These are phyloP conservation scores for Neurospora cerealis DNA, from an alignment of 495 filamentous ascomycete genomes.

Conservation along the genomic window DNA sequence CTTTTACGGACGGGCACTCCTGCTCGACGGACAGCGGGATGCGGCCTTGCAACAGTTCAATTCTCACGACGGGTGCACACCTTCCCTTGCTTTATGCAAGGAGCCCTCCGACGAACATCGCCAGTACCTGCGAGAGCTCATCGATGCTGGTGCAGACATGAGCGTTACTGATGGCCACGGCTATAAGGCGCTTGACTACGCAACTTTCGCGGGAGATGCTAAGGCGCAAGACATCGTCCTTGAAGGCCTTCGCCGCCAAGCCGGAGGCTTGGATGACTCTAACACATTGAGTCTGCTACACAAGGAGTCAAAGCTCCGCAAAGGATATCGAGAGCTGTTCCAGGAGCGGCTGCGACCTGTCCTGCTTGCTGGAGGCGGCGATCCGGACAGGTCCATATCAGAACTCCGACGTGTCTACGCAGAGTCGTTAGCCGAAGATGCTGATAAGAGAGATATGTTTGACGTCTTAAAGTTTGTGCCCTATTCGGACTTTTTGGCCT, in stretches of 20 bases:
- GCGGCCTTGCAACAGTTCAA: background rate
- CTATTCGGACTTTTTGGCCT: slow-evolving; percentile 9
- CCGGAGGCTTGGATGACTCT: background rate
- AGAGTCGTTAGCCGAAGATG: slow-evolving; percentile 2
- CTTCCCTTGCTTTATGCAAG: slow-evolving; percentile 24
- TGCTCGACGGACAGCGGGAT: background rate
- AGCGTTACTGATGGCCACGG: slow-evolving; percentile 17
- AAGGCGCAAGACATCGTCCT: slow-evolving; percentile 10
- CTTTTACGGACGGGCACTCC: slow-evolving; percentile 7
- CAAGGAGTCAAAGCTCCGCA: slow-evolving; percentile 14
- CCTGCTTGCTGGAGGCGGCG: background rate
- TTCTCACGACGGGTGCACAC: slow-evolving; percentile 4
- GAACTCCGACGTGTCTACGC: slow-evolving; percentile 13
- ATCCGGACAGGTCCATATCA: background rate
- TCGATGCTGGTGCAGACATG: slow-evolving; percentile 20
- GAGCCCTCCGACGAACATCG: slow-evolving; percentile 23
- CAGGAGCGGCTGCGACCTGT: slow-evolving; percentile 20
- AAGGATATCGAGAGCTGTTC: slow-evolving; percentile 22
- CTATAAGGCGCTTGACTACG: slow-evolving; percentile 24
- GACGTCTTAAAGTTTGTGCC: background rate
- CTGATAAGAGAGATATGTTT: background rate
- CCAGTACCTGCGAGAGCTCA: slow-evolving; percentile 15
- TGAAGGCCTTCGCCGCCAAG: slow-evolving; percentile 8
- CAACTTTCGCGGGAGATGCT: slow-evolving; percentile 13
- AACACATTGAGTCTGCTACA: background rate